Evolutionary conservation across 1,284 basidiomycete genomes (phyloP), one percentile per base, ranked within the genome.

Genomic region (Microbotryomycetes sp.): DNA sequence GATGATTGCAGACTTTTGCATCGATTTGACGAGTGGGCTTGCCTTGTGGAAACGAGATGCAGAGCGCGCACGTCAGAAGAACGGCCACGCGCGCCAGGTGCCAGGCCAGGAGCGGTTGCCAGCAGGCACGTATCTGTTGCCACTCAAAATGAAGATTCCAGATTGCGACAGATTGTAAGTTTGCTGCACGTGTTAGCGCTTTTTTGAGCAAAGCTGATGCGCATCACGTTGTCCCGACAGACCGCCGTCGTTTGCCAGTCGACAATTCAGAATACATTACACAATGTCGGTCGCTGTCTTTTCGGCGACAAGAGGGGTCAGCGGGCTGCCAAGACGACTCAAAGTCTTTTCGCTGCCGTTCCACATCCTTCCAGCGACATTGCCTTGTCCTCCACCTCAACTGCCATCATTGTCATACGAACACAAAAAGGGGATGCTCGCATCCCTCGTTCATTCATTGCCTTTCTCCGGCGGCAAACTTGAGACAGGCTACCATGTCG

Each of bases 111-210:
- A 66, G 42, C 53, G 66, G 54, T 58, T 74, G 3, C 71, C 73
- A 26, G 68, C 71, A 1, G 73, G 73, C 7, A 74, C 71, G 15
- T 74, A 74, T 54, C 69, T 73, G 23, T 65, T 74, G 28, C 73
- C 73, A 26, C 63, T 74, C 29, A 72, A 68, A 47, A 74, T 74
- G 73, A 73, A 73, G 63, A 72, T 74, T 22, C 73, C 72, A 30
- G 72, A 69, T 49, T 72, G 66, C 22, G 72, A 73, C 30, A 62
- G 69, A 57, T 54, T 73, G 71, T 73, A 51, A 59, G 70, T 65
- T 16, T 28, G n/a, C 6, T 31, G 19, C 19, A 25, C 22, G 5
- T 15, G 6, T 32, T 30, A 45, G 5, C 46, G n/a, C 29, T 30
- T 15, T 23, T 19, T 49, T 36, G 3, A 31, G 19, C 19, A 28